Conservation (phyloP, 345 rosid genomes). For the Raphanus sativus region DNA sequence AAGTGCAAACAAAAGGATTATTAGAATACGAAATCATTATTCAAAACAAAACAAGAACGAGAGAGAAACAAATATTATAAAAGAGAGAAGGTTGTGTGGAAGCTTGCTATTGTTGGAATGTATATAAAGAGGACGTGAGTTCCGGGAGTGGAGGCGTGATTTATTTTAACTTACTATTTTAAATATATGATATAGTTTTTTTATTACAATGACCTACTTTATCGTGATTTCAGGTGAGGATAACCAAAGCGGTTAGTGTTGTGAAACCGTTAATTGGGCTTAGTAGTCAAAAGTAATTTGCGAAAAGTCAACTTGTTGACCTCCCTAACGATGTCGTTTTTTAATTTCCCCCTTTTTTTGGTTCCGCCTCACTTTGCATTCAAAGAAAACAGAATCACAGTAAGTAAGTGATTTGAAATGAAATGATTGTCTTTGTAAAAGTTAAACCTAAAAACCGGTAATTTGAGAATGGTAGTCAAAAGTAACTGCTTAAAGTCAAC, state of each 20-base stretch:
- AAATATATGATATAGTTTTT: conserved; percentile 6
- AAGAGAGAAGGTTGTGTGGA: conserved; percentile 16
- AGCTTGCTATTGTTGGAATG: background rate
- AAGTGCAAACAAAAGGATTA: background rate
- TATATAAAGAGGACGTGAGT: conserved; percentile 48
- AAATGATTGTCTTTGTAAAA: background rate
- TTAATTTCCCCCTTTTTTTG: background rate
- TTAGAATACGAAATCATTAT: conserved; percentile 23
- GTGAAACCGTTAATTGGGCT: conserved; percentile 48
- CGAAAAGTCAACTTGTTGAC: conserved; percentile 40
- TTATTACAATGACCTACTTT: conserved; percentile 34
- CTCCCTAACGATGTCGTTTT: background rate
- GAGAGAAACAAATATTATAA: background rate
- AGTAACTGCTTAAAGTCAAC: background rate
- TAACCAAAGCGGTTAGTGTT: conserved; percentile 32
- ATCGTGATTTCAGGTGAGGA: conserved; percentile 54
- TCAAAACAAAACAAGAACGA: conserved; percentile 3
- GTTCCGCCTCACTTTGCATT: background rate
- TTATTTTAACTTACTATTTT: conserved; percentile 31
- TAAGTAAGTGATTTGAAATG: background rate
- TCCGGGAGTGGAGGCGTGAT: conserved; percentile 69
- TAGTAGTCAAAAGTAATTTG: conserved; percentile 20
- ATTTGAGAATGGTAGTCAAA: background rate
- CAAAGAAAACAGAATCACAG: background rate
- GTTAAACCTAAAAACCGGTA: background rate